Base-by-base conservation (phyloP, 768 basidiomycete genomes). In the Strobilomyces confusus region DNA sequence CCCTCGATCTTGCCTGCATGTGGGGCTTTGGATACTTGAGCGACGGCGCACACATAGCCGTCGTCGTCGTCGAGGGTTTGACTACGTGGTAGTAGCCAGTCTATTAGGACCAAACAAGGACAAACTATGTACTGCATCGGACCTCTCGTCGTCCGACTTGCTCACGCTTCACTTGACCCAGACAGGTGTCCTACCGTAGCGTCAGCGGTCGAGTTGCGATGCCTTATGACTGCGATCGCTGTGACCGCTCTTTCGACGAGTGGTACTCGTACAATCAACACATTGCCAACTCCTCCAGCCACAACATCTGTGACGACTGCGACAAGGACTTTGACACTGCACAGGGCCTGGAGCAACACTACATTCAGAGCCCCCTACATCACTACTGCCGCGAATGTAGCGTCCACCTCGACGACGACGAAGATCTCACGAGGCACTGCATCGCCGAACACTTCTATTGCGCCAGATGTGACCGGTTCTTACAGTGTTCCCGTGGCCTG, bases 321-420 rank as follows among this genome's bases (percentile, higher is more conserved):
- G 49, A 73, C 0, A 26, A 41, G 9, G 81, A 84, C 56, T 85
- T 84, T 62, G 4, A 58, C 0, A 63, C 76, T 0, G 56, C 56
- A 57, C 4, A 0, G 2, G 75, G 61, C 1, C 75, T 80, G 51
- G 71, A 68, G 51, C 71, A 81, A 53, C 84, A 87, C 63, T 83
- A 67, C 57, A 72, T 77, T 20, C 73, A 82, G 49, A 81, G 78
- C 59, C 67, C 70, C 6, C 20, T 11, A 0, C 84, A 85, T 49
- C 11, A 63, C 34, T 86, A 78, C 53, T 86, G 86, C 63, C 76
- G 77, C 52, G 42, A 58, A 20, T 86, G 84, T 63, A 41, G 77
- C 23, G 50, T 58, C n/a, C 75, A 80, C 50, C 82, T 80, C 54
- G 43, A 59, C 5, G 54, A 68, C 46, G 22, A 60, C 0, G 20